Evolutionary conservation across 805 yeast species (phyloP).

Genomic region (Saturnispora kantuleensis): DNA sequence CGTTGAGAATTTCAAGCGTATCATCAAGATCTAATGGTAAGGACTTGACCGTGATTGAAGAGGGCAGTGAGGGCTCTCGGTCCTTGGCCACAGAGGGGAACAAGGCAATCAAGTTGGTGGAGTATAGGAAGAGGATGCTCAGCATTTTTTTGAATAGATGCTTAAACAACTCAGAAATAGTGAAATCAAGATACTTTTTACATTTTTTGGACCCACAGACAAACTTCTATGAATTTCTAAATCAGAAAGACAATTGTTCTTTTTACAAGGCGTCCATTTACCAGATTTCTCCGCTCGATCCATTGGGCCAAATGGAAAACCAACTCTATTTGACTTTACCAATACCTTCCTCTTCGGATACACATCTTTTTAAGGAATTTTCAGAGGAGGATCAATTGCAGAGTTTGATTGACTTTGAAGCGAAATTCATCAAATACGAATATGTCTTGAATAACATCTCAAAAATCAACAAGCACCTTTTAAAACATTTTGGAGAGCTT

Average conservation of each 20-base stretch:
- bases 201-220: slow-evolving; percentile 81
- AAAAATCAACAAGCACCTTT: slow-evolving; percentile 35
- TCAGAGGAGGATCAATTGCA: slow-evolving; percentile 23
- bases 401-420: slow-evolving; percentile 22
- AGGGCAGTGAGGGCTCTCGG: background rate
- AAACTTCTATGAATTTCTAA: slow-evolving; percentile 69
- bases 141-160: slow-evolving; percentile 75
- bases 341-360: slow-evolving; percentile 33
- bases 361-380: slow-evolving; percentile 18
- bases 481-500: slow-evolving; percentile 36
- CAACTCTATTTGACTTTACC: slow-evolving; percentile 53
- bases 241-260: slow-evolving; percentile 42
- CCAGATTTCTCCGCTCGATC: slow-evolving; percentile 53
- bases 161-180: slow-evolving; percentile 42
- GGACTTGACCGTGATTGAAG: background rate
- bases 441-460: slow-evolving; percentile 24
- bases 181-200: slow-evolving; percentile 52
- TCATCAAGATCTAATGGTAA: background rate
- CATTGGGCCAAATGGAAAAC: slow-evolving; percentile 42
- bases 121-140: slow-evolving; percentile 66
- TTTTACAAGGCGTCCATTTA: slow-evolving; percentile 41
- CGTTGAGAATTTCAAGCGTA: slow-evolving; percentile 16
- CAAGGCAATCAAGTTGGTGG: slow-evolving; percentile 23
- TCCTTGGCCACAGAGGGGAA: background rate
- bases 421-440: slow-evolving; percentile 26